A percentile compares a stretch with the other conserved stretches of the same genome.
phyloP scores from a whole-genome alignment of 2,329 filamentous ascomycete genomes.

The Waltergamsia citrina region DNA sequence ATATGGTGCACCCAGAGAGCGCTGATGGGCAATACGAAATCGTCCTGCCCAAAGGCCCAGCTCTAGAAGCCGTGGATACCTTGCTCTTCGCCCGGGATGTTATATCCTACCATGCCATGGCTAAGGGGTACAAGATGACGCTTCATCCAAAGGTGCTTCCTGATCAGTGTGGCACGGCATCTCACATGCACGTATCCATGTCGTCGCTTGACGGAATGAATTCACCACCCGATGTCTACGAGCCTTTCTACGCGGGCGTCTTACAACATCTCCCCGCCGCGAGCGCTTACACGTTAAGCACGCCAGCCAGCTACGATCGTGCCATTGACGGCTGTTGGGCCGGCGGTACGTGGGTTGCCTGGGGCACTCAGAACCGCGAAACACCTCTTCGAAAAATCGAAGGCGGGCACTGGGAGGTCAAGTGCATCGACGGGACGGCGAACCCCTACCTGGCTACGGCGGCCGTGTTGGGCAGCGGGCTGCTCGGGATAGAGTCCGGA shows the following conservation, averaged over 20 bases:
- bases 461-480: constrained; percentile 20
- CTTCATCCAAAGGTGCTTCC: constrained; percentile 63
- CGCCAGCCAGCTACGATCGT: constrained; percentile 58
- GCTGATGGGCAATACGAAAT: constrained; percentile 72
- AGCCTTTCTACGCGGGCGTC: constrained; percentile 64
- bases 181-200: constrained; percentile 63
- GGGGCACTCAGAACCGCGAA: constrained; percentile 77
- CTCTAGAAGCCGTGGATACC: constrained; percentile 60
- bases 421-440: constrained; percentile 67
- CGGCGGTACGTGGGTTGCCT: constrained; percentile 68
- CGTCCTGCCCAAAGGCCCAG: constrained; percentile 52
- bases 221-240: constrained; percentile 39
- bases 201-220: constrained; percentile 30
- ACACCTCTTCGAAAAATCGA: constrained; percentile 60
- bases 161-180: constrained; percentile 49
- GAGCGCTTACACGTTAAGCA: constrained; percentile 59
- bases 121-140: constrained; percentile 56
- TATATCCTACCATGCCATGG: constrained; percentile 53
- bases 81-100: constrained; percentile 63
- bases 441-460: constrained; percentile 60
- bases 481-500: constrained; percentile 12
- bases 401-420: constrained; percentile 66
- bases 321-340: constrained; percentile 64
- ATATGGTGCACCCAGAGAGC: constrained; percentile 68
- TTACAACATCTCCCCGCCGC: constrained; percentile 56